Base-by-base conservation (phyloP, 2,329 filamentous ascomycete genomes). In the Dactylellina drechsleri region DNA sequence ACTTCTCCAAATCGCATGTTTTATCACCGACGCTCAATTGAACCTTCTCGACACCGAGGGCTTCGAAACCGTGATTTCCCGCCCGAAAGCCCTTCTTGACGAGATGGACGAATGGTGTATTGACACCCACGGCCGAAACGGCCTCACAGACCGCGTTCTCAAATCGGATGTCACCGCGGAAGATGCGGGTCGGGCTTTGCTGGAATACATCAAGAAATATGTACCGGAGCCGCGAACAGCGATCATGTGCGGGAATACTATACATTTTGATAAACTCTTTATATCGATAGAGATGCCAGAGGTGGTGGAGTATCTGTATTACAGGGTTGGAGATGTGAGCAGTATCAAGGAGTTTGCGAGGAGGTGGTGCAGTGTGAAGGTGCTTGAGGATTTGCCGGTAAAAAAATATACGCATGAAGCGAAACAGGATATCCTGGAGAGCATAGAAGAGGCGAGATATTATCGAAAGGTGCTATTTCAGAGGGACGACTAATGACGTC, bases 241-340 rank as follows among this genome's bases (percentile, higher is more conserved):
- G 0, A 82, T 98, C 68, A 85, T 99, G 47, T 93, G 95, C 0
- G 95, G 95, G 1, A 99, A 97, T 83, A 95, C 90, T 68, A 92
- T 99, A 26, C 94, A 99, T 81, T 92, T 91, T 2, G 95, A 99
- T 82, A 88, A 89, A 79, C 88, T 88, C 1, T 99, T 99, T 81
- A 84, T 99, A 73, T 85, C 88, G 4, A 87, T 87, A 77, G 85
- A 85, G 67, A 99, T 94, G 82, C 87, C 85, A 45, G 84, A 85
- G 72, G 88, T 97, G 1, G 83, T 92, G 57, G 87, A 91, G 67
- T 88, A 95, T 82, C 84, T 99, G 78, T 91, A 96, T 82, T 93
- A 99, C 83, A 88, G 95, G 15, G 91, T 99, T 77, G 83, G 98
- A 56, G 95, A 99, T 81, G 92, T 98, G 65, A 97, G 93, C 82